Evolutionary conservation across 495 filamentous ascomycete species (phyloP), one percentile per base, ranked within the genome.

Genomic region (Talaromyces borbonicus): DNA sequence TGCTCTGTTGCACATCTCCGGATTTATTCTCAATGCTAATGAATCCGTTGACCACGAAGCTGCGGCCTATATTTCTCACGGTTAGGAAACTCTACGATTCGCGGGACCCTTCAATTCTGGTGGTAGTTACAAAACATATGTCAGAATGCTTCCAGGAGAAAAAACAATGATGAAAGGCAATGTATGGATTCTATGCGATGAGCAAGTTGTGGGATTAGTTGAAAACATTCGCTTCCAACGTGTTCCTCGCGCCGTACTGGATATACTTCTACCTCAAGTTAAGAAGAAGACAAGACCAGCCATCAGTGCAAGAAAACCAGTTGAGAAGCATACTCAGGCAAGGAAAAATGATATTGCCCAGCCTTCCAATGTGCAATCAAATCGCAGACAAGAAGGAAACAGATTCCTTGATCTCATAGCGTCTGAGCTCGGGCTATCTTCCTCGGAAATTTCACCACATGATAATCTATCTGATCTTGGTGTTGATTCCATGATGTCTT

Each of bases 371-470:
- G 19, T 20, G 35, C 14, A 37, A 37, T 37, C 35, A 37, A 37
- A 37, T 37, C 14, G 35, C 18, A 37, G 35, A 37, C 35, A 37
- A 37, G 35, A 20, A 37, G 35, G 8, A 37, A 16, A 37, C 35
- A 37, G 35, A 12, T 37, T 37, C 35, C 35, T 37, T 37, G 35
- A 37, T 37, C 35, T 87, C 24, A 63, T 87, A 30, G 79, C 81
- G 19, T 73, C 74, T 47, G 83, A 87, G 55, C 71, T 81, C 31
- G 81, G 81, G 40, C 69, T 84, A 43, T 71, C 70, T 27, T 60
- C 74, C 14, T 70, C 73, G 23, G 83, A 87, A 50, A 68, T 87
- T 50, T 71, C 76, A 18, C 35, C 8, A 37, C 35, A 37, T 37
- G 48, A 44, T 2, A 56, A 43, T 4, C 59, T 75, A 33, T 56